A percentile compares a stretch with the other conserved stretches of the same genome.
phyloP scores from a whole-genome alignment of 352 stramenopile species.

The Pythium plurisporium region DNA sequence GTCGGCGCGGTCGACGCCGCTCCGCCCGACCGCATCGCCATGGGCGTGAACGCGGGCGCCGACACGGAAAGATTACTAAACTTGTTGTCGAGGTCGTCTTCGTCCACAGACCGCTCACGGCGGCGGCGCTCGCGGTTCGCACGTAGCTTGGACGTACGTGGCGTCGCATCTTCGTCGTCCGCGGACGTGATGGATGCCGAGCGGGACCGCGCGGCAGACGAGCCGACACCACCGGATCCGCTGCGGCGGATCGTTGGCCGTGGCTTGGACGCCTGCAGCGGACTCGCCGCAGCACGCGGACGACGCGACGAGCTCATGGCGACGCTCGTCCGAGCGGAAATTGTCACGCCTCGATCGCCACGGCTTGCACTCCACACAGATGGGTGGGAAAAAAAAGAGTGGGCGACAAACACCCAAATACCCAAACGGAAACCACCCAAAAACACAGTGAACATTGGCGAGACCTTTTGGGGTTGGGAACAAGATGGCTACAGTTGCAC shows the following conservation, averaged over 20 bases:
- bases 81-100: conserved; percentile 59
- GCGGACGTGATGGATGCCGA: neutral
- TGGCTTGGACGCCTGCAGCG: conserved; percentile 14
- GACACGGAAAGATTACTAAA: conserved; percentile 54
- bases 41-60: conserved; percentile 43
- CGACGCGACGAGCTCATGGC: conserved; percentile 16
- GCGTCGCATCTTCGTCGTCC: neutral
- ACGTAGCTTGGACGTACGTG: conserved; percentile 46
- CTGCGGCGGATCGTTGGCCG: conserved; percentile 3
- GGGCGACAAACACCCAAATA: too few species aligned
- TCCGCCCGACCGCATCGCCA: conserved; percentile 1
- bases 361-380: too few species aligned
- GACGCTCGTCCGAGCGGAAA: too few species aligned
- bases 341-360: too few species aligned
- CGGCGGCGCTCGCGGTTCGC: conserved; percentile 53
- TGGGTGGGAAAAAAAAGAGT: too few species aligned
- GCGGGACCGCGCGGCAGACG: neutral
- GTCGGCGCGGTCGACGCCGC: neutral
- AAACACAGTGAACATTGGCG: too few species aligned
- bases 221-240: neutral
- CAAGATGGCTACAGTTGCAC: too few species aligned
- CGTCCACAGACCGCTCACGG: conserved; percentile 50
- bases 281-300: conserved; percentile 5
- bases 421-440: neutral
- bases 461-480: neutral